Evolutionary conservation across 768 basidiomycete genomes (phyloP), one percentile per base, ranked within the genome.

Genomic region (Pulveroboletus ravenelii): DNA sequence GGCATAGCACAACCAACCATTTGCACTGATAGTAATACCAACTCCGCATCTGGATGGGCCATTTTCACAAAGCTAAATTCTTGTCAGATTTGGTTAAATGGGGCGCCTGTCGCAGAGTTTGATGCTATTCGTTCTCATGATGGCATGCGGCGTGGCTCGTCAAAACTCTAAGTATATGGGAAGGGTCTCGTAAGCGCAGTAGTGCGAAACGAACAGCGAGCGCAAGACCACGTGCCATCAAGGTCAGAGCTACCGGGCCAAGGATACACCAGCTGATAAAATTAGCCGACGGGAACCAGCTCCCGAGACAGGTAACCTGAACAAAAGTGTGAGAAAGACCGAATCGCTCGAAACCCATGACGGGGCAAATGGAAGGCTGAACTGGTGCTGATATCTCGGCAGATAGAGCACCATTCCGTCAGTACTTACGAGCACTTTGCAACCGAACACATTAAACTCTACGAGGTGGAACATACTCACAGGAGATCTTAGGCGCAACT

Each of bases 71-170:
- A 39, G 52, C 20, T 23, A 34, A 25, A 51, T 45, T 34, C 20
- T 34, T 6, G 32, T 45, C 48, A 1, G 1, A 62, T 65, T 50
- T 65, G 51, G 62, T 50, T 62, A 63, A 41, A 63, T 59, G 52
- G 49, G 45, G 30, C 43, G n/a, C 50, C 14, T 15, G 23, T 18
- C 15, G 35, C 41, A 29, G 17, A 42, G 17, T 17, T 36, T 35
- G 60, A 48, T 40, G 47, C 17, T 34, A 46, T 50, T 35, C 43
- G 9, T 62, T 63, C 62, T 38, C 61, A 63, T 62, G 59, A 45
- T 54, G 15, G n/a, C 25, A 27, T 27, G 25, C 25, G 25, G 25
- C 25, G 44, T 49, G 36, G 32, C 29, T 54, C 35, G 55, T 31
- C 59, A 41, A 62, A 53, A 52, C 50, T 44, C 44, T 41, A 52